A percentile compares a stretch with the other conserved stretches of the same genome.
Conservation (phyloP, 192 early-diverging fungal genomes). For the Ambispora gerdemannii region DNA sequence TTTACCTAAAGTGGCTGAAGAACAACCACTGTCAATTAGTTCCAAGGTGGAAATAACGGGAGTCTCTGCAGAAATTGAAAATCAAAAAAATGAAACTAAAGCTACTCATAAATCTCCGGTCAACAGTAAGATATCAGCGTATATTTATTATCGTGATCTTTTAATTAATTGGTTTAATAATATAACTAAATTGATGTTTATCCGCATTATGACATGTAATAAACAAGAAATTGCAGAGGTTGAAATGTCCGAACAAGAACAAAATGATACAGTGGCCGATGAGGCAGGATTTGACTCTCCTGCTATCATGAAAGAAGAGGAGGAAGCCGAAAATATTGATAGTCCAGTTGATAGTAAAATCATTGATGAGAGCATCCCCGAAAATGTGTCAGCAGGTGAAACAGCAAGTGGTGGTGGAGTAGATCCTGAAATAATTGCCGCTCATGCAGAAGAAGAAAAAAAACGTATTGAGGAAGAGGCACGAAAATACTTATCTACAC, state of each 20-base stretch:
- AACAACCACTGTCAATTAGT: not conserved
- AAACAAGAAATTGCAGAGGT: not conserved
- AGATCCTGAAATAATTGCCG: slow-evolving; percentile 22
- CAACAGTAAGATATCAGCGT: too few relatives aligned
- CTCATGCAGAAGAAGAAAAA: slow-evolving; percentile 32
- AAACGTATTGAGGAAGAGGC: slow-evolving; percentile 60
- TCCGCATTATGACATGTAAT: too few relatives aligned
- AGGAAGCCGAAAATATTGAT: slow-evolving; percentile 33
- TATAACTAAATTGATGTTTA: too few relatives aligned
- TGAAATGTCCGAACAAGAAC: slow-evolving; percentile 22
- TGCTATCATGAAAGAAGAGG: slow-evolving; percentile 28
- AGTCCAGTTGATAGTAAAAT: slow-evolving; percentile 18
- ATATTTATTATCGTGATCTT: not conserved
- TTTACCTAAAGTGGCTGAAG: not conserved
- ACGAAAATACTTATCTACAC: slow-evolving; percentile 60
- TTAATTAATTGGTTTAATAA: not conserved
- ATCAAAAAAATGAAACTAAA: slow-evolving; percentile 13
- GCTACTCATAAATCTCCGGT: not conserved
- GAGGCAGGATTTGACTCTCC: not conserved
- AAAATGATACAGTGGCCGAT: not conserved
- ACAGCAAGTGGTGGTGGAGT: slow-evolving; percentile 21
- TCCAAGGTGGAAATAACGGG: slow-evolving; percentile 32
- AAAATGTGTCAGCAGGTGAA: slow-evolving; percentile 26
- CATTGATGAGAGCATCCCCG: slow-evolving; percentile 23
- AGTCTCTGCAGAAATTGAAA: slow-evolving; percentile 32